Evolutionary conservation across 768 basidiomycete genomes (phyloP), one percentile per base, ranked within the genome.

Genomic region (Dioszegia hungarica): DNA sequence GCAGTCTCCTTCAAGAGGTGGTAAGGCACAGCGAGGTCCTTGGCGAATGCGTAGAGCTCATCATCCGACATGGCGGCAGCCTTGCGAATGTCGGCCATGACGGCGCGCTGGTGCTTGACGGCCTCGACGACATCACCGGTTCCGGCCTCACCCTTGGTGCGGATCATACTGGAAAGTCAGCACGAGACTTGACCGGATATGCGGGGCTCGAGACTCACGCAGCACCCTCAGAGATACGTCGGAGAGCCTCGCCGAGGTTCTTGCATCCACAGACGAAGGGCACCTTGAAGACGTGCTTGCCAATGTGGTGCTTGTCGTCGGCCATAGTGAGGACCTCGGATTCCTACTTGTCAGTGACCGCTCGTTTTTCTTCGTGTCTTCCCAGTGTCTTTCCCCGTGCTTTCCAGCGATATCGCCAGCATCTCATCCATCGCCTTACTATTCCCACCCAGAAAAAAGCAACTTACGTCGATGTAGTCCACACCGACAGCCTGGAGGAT

Each of bases 201-300:
- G 14, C 22, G 41, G 19, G 37, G n/a, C n/a, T n/a, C 10, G 14
- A 51, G 3, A 70, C 70, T 68, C 59, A 73, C 64, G 95, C 90
- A 1, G 94, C 94, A 43, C 95, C 95, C 76, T 99, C 95, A 22
- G 89, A 89, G 67, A 99, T 95, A 60, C 95, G 85, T 37, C 95
- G 86, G 5, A 99, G 82, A 3, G 95, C 95, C 77, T 98, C 93
- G 52, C 95, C 95, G 28, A 99, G 84, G 76, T 94, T 86, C 53
- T 89, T 86, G 56, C 90, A 89, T 56, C 95, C 95, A 66, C 93
- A 98, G 2, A 99, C 95, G 68, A 97, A 94, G 11, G 92, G 92
- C 14, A 77, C 78, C 61, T 95, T 95, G 83, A 87, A 97, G 38
- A 82, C 81, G 79, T 95, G 90, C 78, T 99, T 99, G 80, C 90